These are phyloP conservation scores for Fusarium ramigenum DNA, from an alignment of 2,329 filamentous ascomycete genomes.

Conservation along the genomic window DNA sequence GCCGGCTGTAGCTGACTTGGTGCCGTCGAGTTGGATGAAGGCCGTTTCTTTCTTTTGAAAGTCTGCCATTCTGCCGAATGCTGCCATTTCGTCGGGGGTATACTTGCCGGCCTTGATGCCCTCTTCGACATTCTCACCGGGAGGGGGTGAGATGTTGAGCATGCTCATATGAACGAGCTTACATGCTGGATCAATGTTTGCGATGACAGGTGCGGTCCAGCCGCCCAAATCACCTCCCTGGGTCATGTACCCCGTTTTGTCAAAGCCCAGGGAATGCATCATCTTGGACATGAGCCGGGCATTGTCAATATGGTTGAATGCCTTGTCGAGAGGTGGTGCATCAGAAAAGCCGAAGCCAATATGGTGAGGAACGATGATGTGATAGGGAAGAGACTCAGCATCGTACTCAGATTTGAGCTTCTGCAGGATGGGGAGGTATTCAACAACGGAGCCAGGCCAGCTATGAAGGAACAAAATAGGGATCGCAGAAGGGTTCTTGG, in stretches of 20 bases:
- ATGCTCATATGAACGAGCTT: conserved; percentile 20
- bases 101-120: not conserved
- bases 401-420: conserved; percentile 2
- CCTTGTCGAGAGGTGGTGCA: not conserved
- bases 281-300: conserved; percentile 14
- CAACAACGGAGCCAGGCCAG: conserved; percentile 30
- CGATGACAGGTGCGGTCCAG: conserved; percentile 15
- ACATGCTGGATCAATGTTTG: conserved; percentile 7
- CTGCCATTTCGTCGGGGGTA: not conserved
- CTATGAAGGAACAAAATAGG: conserved; percentile 23
- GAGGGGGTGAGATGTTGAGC: not conserved
- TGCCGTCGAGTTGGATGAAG: conserved; percentile 19
- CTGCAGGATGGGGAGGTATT: conserved; percentile 19
- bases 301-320: conserved; percentile 3
- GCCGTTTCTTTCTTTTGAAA: conserved; percentile 16
- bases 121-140: not conserved
- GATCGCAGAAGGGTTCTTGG: not conserved
- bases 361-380: conserved; percentile 16
- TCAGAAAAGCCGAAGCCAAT: conserved; percentile 10
- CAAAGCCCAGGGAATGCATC: conserved; percentile 8
- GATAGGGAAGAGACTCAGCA: not conserved
- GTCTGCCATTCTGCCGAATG: not conserved
- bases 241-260: conserved; percentile 5
- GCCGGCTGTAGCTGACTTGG: conserved; percentile 6
- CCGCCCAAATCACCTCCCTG: conserved; percentile 30